Evolutionary conservation across 2,329 filamentous ascomycete species (phyloP).

Genomic region (Aspergillus sp.): DNA sequence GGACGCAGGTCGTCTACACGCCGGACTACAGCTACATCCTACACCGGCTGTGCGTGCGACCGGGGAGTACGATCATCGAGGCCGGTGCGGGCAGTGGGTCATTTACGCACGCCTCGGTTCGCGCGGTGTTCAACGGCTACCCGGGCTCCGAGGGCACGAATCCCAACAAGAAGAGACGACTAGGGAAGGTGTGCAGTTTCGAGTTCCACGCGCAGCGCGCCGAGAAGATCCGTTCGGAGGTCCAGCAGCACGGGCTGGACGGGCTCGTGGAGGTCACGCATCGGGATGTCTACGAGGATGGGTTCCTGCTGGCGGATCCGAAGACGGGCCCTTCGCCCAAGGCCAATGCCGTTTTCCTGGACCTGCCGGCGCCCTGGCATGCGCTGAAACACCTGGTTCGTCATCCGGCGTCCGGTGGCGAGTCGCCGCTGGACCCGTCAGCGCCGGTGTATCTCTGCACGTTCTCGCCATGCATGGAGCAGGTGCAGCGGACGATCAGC

Average conservation of each 20-base stretch:
- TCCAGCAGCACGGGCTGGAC: conserved; percentile 45
- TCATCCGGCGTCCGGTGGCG: conserved; percentile 28
- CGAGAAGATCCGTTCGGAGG: conserved; percentile 42
- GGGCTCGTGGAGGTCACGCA: conserved; percentile 47
- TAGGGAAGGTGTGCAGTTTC: conserved; percentile 51
- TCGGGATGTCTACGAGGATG: conserved; percentile 51
- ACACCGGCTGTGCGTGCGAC: conserved; percentile 47
- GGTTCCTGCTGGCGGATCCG: conserved; percentile 41
- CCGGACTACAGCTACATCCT: conserved; percentile 55
- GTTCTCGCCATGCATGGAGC: conserved; percentile 96
- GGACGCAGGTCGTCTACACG: conserved; percentile 55
- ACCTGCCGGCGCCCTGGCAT: conserved; percentile 52
- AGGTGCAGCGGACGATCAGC: conserved; percentile 83
- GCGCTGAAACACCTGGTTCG: conserved; percentile 49
- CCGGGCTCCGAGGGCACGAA: conserved; percentile 19
- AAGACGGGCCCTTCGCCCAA: conserved; percentile 40
- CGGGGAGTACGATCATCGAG: conserved; percentile 49
- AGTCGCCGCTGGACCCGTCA: conserved; percentile 66
- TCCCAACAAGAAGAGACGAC: conserved; percentile 22
- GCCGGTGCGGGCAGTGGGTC: conserved; percentile 54
- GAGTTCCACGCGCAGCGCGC: conserved; percentile 50
- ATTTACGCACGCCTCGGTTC: conserved; percentile 51
- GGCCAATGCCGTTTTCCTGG: conserved; percentile 50
- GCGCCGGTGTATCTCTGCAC: conserved; percentile 79
- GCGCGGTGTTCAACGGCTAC: conserved; percentile 51